Conservation (phyloP, 179 eudicot species). For the Sideroxylon spinosum region DNA sequence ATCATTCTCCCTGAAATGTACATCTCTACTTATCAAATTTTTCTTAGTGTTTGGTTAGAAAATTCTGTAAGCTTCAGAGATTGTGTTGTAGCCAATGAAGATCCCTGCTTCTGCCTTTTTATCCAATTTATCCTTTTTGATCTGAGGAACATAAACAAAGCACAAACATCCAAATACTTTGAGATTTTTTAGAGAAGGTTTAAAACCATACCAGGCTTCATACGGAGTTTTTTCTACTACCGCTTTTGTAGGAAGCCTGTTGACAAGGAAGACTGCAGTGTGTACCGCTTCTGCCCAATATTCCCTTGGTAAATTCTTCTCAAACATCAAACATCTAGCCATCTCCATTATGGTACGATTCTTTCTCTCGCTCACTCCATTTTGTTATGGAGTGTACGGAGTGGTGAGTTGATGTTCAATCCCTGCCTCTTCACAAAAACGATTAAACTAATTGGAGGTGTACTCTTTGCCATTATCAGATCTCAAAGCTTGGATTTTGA, state of each 20-base stretch:
- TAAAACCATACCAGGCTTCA: background rate
- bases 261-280: background rate
- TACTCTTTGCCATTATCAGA: conserved; percentile 4
- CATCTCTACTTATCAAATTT: background rate
- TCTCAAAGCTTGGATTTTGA: background rate
- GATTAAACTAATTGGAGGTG: background rate
- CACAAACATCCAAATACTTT: background rate
- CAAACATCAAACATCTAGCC: background rate
- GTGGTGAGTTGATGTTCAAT: background rate
- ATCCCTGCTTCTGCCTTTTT: conserved; percentile 4
- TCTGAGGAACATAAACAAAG: conserved; percentile 5
- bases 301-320: background rate
- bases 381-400: conserved; percentile 3
- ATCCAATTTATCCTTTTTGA: background rate
- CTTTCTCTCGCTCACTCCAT: background rate
- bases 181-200: background rate
- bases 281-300: background rate
- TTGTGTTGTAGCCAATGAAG: background rate
- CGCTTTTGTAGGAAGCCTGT: background rate
- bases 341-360: background rate
- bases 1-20: background rate
- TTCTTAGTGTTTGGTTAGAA: background rate
- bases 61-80: too few relatives aligned
- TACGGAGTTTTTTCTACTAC: background rate
- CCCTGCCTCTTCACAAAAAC: background rate